Percentiles rank a stretch among this genome's conserved stretches.
These are phyloP conservation scores for Talaromyces sp. DNA, from an alignment of 2,329 filamentous ascomycete genomes.

Conservation along the genomic window DNA sequence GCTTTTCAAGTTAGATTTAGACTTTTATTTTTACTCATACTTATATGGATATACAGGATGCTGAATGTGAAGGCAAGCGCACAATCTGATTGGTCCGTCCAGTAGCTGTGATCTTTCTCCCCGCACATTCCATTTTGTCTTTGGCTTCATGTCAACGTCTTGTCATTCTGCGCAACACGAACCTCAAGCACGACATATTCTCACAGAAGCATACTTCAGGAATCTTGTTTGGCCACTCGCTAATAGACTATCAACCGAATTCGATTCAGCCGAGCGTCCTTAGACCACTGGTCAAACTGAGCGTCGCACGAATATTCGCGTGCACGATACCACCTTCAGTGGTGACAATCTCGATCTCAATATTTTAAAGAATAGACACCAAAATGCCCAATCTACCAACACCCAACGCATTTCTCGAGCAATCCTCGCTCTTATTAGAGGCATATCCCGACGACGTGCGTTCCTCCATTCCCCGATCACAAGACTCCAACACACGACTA, in stretches of 20 bases:
- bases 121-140: slow-evolving; percentile 13
- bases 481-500: background rate
- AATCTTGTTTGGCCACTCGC: background rate
- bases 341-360: background rate
- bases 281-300: background rate
- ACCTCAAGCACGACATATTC: background rate
- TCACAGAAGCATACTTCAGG: too few relatives aligned
- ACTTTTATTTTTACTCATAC: background rate
- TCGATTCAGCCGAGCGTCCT: background rate
- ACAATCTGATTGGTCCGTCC: slow-evolving; percentile 9
- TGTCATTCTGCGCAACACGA: background rate
- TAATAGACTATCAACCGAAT: background rate
- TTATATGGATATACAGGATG: background rate
- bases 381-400: slow-evolving; percentile 76
- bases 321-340: background rate
- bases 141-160: background rate
- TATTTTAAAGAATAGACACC: background rate
- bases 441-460: slow-evolving; percentile 79
- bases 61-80: background rate
- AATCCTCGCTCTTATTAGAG: slow-evolving; percentile 79
- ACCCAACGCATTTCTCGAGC: slow-evolving; percentile 85
- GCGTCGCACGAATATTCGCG: background rate
- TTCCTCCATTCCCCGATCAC: slow-evolving; percentile 1
- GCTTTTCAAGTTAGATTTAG: too few relatives aligned
- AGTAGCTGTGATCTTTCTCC: slow-evolving; percentile 6